phyloP scores from a whole-genome alignment of 1,284 basidiomycete genomes.

The Trametes pubescens region DNA sequence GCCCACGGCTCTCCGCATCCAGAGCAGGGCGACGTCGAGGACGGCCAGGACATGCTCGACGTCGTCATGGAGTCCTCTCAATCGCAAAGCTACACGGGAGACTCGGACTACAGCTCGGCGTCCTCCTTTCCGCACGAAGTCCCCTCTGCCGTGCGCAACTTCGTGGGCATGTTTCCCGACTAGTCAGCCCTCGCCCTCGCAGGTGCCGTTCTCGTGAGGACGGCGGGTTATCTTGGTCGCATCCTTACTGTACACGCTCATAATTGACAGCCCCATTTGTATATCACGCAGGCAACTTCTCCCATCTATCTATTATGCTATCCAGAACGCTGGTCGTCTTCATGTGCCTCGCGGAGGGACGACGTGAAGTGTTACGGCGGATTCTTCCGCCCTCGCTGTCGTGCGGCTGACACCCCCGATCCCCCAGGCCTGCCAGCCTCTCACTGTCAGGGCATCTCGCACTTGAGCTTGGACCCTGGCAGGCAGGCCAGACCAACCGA shows the following conservation, averaged over 20 bases:
- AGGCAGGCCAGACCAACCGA: neutral
- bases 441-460: neutral
- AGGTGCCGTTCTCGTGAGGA: neutral
- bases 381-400: neutral
- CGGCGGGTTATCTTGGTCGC: neutral
- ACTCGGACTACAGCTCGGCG: neutral
- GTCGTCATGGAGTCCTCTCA: neutral
- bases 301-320: neutral
- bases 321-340: too few species aligned
- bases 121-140: neutral
- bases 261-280: neutral
- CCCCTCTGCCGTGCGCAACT: conserved; percentile 1
- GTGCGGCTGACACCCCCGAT: neutral
- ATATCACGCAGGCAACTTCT: neutral
- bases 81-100: neutral
- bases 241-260: neutral
- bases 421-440: neutral
- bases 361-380: neutral
- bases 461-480: neutral
- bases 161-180: conserved; percentile 7
- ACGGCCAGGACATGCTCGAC: neutral
- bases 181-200: neutral
- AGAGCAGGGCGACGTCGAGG: neutral
- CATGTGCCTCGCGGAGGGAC: too few species aligned
- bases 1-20: neutral